Evolutionary conservation across 805 yeast genomes (phyloP), one percentile per base, ranked within the genome.

Genomic region (Maudiozyma serrabonitensis): DNA sequence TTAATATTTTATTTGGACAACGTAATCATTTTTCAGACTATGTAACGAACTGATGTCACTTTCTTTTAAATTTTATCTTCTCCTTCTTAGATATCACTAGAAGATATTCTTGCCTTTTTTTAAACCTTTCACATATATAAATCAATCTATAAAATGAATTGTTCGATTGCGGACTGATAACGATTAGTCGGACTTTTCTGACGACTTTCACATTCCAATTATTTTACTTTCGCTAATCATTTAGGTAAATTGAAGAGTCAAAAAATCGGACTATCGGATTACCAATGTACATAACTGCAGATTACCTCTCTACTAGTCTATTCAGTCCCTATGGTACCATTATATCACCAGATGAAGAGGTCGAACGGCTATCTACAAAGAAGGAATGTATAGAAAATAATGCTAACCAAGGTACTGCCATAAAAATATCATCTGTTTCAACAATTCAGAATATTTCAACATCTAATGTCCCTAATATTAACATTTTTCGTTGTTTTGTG

Each of bases 361-460:
- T 86, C 28, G 40, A 43, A 23, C 25, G 25, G 3, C 49, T 45
- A 26, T 50, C 53, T 12, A 51, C 9, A 38, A 18, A 18, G 19
- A 19, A 6, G 7, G 13, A 49, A 35, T 61, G 67, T 37, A 60
- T 75, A 1, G 69, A 73, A 46, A 60, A 65, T 38, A 63, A 74
- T 32, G 97, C 96, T 4, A 90, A 90, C 67, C 89, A 90, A 61
- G 97, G 97, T n/a, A 90, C 97, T 1, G 97, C 97, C 1, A 71
- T 77, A 5, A 90, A 90, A 59, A 64, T 87, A 43, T 79, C 78
- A 53, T 75, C 82, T 53, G 93, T 89, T 4, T 81, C 93, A 1
- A 83, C 87, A 2, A 72, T 85, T 3, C 67, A 66, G 31, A 83
- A 83, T 62, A 67, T 72, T 73, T 81, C 52, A 71, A 74, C 6